phyloP scores from a whole-genome alignment of 768 basidiomycete species.

The Tricholoma terreum region DNA sequence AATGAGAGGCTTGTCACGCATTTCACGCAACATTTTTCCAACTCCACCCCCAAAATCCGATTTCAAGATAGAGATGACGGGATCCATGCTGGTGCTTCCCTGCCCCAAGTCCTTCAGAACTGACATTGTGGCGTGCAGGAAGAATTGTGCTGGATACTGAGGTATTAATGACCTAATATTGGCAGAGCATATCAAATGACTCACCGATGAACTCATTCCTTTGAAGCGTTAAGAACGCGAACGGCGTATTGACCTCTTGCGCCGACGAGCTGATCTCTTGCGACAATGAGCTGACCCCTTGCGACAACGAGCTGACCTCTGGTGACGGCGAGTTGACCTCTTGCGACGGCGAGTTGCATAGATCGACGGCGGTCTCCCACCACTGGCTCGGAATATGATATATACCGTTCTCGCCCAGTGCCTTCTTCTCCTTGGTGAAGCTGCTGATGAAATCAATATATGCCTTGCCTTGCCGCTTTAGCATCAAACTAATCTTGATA shows the following conservation, averaged over 20 bases:
- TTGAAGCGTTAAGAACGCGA: constrained; percentile 8
- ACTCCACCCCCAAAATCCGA: background rate
- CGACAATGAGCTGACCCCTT: background rate
- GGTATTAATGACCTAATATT: background rate
- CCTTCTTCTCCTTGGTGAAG: constrained; percentile 1
- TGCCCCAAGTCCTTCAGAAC: background rate
- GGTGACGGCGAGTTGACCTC: background rate
- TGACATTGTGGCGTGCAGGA: constrained; percentile 1
- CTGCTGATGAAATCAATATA: background rate
- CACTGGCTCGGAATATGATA: constrained; percentile 15
- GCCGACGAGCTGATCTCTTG: background rate
- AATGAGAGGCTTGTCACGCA: constrained; percentile 13
- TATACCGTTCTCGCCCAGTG: constrained; percentile 1
- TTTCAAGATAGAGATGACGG: background rate
- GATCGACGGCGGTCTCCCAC: constrained; percentile 13
- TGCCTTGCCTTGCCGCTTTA: constrained; percentile 5
- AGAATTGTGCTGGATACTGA: constrained; percentile 5
- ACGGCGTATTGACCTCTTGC: constrained; percentile 1
- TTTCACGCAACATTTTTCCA: background rate
- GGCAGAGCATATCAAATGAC: background rate
- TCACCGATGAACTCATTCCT: constrained; percentile 18
- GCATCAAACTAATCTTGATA: constrained; percentile 8
- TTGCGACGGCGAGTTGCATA: background rate
- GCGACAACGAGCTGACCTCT: background rate
- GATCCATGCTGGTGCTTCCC: background rate